Conservation (phyloP, 345 rosid genomes). For the Rhodamnia argentea region DNA sequence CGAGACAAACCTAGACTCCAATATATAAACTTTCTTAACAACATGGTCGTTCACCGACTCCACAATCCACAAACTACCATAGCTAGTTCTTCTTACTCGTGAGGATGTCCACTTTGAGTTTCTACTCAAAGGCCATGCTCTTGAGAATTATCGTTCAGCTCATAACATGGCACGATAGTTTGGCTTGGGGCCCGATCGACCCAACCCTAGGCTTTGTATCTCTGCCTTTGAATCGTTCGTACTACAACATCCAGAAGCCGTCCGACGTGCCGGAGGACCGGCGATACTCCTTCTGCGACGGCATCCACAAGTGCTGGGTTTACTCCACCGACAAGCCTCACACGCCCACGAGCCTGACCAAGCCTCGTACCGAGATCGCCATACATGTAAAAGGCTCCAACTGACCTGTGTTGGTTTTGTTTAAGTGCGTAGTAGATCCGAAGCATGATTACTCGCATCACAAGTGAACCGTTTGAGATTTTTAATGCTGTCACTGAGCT, state of each 20-base stretch:
- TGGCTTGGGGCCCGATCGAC: background rate
- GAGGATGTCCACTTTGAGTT: background rate
- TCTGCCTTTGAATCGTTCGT: background rate
- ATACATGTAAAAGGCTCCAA: slow-evolving; percentile 1
- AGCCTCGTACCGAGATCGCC: slow-evolving; percentile 12
- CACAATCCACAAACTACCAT: background rate
- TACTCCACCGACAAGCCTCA: slow-evolving; percentile 17
- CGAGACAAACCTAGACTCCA: background rate
- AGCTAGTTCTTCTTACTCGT: background rate
- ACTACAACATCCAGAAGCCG: slow-evolving; percentile 10
- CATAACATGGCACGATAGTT: background rate
- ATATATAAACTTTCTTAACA: background rate
- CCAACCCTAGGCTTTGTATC: background rate
- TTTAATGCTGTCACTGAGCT: background rate
- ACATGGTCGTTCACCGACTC: background rate
- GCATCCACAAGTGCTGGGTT: slow-evolving; percentile 13
- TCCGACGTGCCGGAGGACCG: background rate
- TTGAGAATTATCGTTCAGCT: background rate
- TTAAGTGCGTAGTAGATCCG: background rate
- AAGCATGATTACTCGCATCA: background rate
- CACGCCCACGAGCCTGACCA: slow-evolving; percentile 1
- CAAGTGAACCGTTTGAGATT: background rate
- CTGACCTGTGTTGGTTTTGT: background rate
- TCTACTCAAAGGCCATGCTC: background rate
- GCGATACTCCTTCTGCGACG: slow-evolving; percentile 6